Evolutionary conservation across 495 filamentous ascomycete genomes (phyloP), one percentile per base, ranked within the genome.

Genomic region (Neurospora sp.): DNA sequence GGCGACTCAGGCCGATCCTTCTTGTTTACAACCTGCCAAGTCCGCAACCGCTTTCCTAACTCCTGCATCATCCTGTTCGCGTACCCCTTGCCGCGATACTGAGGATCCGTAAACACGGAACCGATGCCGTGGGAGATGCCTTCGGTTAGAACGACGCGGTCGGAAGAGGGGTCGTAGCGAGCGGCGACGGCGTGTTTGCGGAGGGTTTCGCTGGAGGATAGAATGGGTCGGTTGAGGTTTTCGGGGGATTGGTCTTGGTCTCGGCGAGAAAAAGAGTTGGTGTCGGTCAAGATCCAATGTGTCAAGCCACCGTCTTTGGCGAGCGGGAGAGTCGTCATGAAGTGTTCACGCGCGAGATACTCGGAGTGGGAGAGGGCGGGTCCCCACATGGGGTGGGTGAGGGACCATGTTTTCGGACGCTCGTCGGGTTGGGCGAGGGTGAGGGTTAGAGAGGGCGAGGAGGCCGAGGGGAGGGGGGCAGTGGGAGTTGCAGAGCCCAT

Each of bases 151-250:
- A 80, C 74, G 79, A 66, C 79, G 40, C 70, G 72, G 13, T 77
- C 76, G 19, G 77, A 48, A 38, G 78, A 62, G 5, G 75, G 40
- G 54, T 54, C 42, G 28, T 66, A 34, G 54, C 54, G 54, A 17
- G 78, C 54, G 62, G 74, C 69, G 71, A 94, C 76, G 0, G 92
- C 92, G 31, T 85, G 87, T 84, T 98, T 98, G 62, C 87, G 86
- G 72, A 96, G 88, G 2, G 91, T 89, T 81, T 99, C 96, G 81
- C 94, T 97, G 17, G 92, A 91, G 37, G 90, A 89, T 1, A 97
- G 87, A 48, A 97, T 87, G 0, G 88, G 87, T 62, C 93, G 85
- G 21, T 85, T 2, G 2, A 0, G 19, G 3, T 4, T 45, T 45
- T 45, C 39, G 38, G 38, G 38, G 38, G 9, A 17, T 40, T 17